Evolutionary conservation across 2,329 filamentous ascomycete species (phyloP).

Genomic region (Fusarium sp.): DNA sequence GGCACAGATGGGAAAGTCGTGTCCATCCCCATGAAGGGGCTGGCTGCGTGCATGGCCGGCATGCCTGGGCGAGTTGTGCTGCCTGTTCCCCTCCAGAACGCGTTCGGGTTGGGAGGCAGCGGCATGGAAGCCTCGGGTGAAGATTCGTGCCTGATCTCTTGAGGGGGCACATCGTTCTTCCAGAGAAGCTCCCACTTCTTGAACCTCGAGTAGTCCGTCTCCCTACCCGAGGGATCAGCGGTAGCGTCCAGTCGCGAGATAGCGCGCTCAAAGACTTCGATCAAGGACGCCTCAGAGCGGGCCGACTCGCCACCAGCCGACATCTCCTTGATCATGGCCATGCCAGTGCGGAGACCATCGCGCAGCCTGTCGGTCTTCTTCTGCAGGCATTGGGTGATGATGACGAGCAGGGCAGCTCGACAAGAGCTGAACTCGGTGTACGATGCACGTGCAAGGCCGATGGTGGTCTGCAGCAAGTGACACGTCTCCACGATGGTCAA

Average conservation of each 20-base stretch:
- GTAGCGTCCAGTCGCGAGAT: conserved; percentile 57
- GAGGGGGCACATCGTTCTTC: conserved; percentile 50
- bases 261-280: conserved; percentile 63
- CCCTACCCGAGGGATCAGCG: conserved; percentile 50
- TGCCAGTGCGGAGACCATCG: conserved; percentile 58
- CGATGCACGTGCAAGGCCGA: conserved; percentile 63
- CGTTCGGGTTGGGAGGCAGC: conserved; percentile 34
- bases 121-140: conserved; percentile 37
- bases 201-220: conserved; percentile 62
- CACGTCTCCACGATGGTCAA: conserved; percentile 62
- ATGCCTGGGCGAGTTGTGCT: conserved; percentile 37
- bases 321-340: conserved; percentile 64
- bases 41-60: conserved; percentile 43
- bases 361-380: conserved; percentile 53
- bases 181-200: conserved; percentile 64
- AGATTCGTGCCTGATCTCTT: conserved; percentile 41
- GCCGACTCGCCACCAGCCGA: conserved; percentile 63
- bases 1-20: conserved; percentile 51
- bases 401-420: conserved; percentile 62
- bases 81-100: conserved; percentile 38
- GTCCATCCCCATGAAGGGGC: conserved; percentile 51
- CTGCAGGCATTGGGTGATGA: conserved; percentile 53
- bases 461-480: conserved; percentile 59
- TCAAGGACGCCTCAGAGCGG: conserved; percentile 63
- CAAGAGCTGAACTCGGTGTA: conserved; percentile 68